phyloP scores from a whole-genome alignment of 331 rosid species.

The Pyrus hybrid region DNA sequence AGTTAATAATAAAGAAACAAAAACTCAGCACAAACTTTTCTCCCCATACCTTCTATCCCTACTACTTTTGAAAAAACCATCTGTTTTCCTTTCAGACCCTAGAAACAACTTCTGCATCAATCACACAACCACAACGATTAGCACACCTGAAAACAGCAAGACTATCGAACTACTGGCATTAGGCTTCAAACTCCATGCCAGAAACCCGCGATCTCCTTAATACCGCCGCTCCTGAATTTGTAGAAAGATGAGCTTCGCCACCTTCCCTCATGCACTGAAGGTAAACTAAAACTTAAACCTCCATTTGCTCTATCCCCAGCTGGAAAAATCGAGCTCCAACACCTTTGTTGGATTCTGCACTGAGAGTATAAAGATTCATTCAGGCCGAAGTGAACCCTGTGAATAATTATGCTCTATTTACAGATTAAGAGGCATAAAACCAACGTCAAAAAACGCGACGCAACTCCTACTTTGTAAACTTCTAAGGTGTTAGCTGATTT shows the following conservation, averaged over 20 bases:
- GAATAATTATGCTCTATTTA: conserved; percentile 93
- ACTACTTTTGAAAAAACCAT: neutral
- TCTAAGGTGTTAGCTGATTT: conserved; percentile 60
- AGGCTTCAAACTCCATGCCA: conserved; percentile 19
- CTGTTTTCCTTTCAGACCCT: neutral
- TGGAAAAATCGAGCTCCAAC: conserved; percentile 90
- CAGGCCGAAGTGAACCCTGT: conserved; percentile 46
- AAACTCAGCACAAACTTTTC: neutral
- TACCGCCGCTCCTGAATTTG: conserved; percentile 40
- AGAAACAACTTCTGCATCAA: conserved; percentile 9
- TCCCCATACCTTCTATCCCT: neutral
- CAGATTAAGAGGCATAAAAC: conserved; percentile 74
- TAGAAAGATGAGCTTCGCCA: conserved; percentile 38
- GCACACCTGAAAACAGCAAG: conserved; percentile 19
- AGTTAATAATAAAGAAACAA: neutral
- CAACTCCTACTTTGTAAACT: conserved; percentile 45
- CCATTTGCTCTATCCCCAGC: conserved; percentile 80
- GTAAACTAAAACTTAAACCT: conserved; percentile 62
- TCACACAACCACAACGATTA: conserved; percentile 3
- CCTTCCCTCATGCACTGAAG: conserved; percentile 51
- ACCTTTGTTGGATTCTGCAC: conserved; percentile 79
- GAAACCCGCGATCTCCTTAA: conserved; percentile 39
- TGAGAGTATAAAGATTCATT: conserved; percentile 75
- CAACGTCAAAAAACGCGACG: conserved; percentile 45
- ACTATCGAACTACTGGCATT: conserved; percentile 3